Evolutionary conservation across 2,329 filamentous ascomycete species (phyloP).

Genomic region (Fusarium sp.): DNA sequence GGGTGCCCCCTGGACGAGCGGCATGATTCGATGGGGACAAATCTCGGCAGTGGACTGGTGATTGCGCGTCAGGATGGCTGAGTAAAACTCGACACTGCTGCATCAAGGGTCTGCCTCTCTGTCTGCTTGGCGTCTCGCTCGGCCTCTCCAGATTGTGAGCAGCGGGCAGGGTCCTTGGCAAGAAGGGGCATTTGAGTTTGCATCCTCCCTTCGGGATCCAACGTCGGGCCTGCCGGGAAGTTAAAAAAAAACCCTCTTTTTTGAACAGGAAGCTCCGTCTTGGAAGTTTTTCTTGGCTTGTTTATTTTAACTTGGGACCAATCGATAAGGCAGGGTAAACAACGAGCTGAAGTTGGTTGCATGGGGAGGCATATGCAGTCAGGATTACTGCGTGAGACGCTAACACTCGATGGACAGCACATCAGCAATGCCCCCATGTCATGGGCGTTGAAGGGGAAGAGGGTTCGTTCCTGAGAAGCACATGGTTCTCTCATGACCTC

Average conservation of each 20-base stretch:
- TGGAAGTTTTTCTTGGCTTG: neutral
- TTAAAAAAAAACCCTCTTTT: neutral
- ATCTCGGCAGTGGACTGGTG: conserved; percentile 1
- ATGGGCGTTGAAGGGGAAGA: neutral
- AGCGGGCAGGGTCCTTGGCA: neutral
- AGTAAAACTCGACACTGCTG: conserved; percentile 13
- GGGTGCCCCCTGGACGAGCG: neutral
- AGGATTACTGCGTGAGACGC: neutral
- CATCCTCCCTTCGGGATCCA: neutral
- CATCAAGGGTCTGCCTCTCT: conserved; percentile 10
- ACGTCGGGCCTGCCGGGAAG: neutral
- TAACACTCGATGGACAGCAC: neutral
- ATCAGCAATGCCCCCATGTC: neutral
- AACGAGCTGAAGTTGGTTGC: neutral
- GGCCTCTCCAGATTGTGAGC: neutral
- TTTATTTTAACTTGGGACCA: neutral
- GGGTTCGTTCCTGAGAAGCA: neutral
- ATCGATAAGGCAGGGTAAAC: neutral
- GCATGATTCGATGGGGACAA: neutral
- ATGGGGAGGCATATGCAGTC: neutral
- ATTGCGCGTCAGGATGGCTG: conserved; percentile 39
- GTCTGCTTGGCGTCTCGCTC: neutral
- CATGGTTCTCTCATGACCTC: neutral
- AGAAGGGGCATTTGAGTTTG: neutral
- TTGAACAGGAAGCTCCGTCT: neutral